Evolutionary conservation across 345 rosid species (phyloP).

Genomic region (Lumnitzera racemosa): DNA sequence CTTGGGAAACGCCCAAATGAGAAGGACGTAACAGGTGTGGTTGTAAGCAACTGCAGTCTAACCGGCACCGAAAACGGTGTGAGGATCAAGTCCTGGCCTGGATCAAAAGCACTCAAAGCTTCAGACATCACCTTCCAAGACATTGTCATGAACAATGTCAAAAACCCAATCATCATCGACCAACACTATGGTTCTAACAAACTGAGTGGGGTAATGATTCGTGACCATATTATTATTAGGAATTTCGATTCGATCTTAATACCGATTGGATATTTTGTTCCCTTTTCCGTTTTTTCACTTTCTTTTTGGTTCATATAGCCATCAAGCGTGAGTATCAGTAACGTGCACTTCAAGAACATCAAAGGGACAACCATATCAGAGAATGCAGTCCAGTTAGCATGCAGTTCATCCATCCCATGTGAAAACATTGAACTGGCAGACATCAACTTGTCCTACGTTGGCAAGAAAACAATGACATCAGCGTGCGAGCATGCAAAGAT

Average conservation of each 20-base stretch:
- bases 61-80: constrained; percentile 24
- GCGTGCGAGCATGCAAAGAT: constrained; percentile 18
- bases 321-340: constrained; percentile 22
- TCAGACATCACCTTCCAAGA: constrained; percentile 23
- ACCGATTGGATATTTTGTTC: too few species aligned
- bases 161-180: constrained; percentile 33
- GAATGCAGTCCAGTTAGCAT: constrained; percentile 14
- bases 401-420: constrained; percentile 28
- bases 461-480: background rate
- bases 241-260: too few species aligned
- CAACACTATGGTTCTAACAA: constrained; percentile 24
- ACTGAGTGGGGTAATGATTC: background rate
- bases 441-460: constrained; percentile 15
- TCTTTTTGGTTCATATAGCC: constrained; percentile 9
- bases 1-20: constrained; percentile 28
- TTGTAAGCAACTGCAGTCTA: constrained; percentile 26
- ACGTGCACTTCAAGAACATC: constrained; percentile 28
- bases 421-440: constrained; percentile 17
- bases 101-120: constrained; percentile 14
- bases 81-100: constrained; percentile 31
- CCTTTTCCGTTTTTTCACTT: background rate
- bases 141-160: constrained; percentile 21
- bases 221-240: too few species aligned
- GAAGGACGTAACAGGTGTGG: constrained; percentile 22
- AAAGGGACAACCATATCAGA: constrained; percentile 25